These are phyloP conservation scores for Penicillium digitatum DNA, from an alignment of 2,329 filamentous ascomycete genomes.

Conservation along the genomic window DNA sequence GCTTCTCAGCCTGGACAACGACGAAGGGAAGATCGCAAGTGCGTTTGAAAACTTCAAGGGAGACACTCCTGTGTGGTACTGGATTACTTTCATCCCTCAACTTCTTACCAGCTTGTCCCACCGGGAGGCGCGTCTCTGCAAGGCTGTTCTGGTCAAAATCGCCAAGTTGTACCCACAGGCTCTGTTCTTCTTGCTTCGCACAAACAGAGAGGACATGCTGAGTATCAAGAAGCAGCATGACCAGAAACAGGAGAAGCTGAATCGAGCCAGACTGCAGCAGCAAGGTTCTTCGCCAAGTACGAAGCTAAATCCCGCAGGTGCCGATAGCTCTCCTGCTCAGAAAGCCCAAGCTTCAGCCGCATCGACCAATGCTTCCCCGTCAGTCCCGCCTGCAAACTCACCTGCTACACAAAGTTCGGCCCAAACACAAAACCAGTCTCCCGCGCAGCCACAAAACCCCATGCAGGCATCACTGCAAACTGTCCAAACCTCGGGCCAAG, in stretches of 20 bases:
- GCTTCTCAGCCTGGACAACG: constrained; percentile 89
- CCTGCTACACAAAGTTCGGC: constrained; percentile 26
- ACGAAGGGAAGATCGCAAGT: constrained; percentile 73
- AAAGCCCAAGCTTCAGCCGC: constrained; percentile 47
- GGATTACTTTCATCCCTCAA: constrained; percentile 98
- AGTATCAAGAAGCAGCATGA: constrained; percentile 85
- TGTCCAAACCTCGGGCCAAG: constrained; percentile 23
- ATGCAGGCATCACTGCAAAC: constrained; percentile 22
- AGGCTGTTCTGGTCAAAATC: constrained; percentile 83
- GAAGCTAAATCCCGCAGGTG: constrained; percentile 40
- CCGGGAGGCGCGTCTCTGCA: constrained; percentile 82
- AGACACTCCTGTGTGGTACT: constrained; percentile 97
- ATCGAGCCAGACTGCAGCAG: constrained; percentile 60
- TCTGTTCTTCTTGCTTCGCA: constrained; percentile 91
- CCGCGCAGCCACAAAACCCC: constrained; percentile 19
- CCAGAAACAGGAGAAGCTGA: constrained; percentile 56
- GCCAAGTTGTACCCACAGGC: constrained; percentile 94
- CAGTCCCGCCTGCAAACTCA: constrained; percentile 21
- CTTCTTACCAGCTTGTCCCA: constrained; percentile 86
- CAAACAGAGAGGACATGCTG: constrained; percentile 88
- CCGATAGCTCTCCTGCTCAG: constrained; percentile 42
- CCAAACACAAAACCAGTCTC: constrained; percentile 22
- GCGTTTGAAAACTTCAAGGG: constrained; percentile 97
- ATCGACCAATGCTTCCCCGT: constrained; percentile 25
- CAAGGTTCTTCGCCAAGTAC: constrained; percentile 35